Evolutionary conservation across 495 filamentous ascomycete species (phyloP).

Genomic region (Rhypophila decipiens): DNA sequence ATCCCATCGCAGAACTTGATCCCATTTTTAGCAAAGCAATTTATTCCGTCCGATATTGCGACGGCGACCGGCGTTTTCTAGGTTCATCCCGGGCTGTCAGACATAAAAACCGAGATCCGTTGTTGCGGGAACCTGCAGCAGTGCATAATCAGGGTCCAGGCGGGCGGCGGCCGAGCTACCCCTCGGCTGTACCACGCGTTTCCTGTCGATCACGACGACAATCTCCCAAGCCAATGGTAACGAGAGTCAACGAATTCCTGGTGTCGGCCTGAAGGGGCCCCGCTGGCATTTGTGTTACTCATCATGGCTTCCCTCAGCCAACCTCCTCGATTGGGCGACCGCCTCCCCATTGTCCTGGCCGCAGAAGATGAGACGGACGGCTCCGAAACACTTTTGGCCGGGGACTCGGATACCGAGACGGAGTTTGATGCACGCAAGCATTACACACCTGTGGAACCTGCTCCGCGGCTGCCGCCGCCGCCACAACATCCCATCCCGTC

Average conservation of each 20-base stretch:
- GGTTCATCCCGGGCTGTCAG: no score
- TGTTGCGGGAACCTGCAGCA: not conserved
- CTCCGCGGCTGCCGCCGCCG: slow-evolving; percentile 15
- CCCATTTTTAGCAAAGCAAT: no score
- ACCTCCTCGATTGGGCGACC: slow-evolving; percentile 12
- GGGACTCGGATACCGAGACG: slow-evolving; percentile 7
- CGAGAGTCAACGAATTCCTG: slow-evolving; percentile 1
- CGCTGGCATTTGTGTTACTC: not conserved
- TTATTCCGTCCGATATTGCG: no score
- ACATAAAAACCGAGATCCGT: no score
- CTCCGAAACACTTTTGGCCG: not conserved
- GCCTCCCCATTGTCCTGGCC: slow-evolving; percentile 19
- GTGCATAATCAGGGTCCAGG: slow-evolving; percentile 1
- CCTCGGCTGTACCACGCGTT: slow-evolving; percentile 15
- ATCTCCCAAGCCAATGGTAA: slow-evolving; percentile 17
- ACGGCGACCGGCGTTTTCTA: no score
- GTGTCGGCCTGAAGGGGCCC: not conserved
- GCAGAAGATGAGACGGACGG: slow-evolving; percentile 3
- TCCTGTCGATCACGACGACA: slow-evolving; percentile 24
- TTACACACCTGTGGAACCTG: slow-evolving; percentile 4
- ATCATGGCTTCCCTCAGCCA: slow-evolving; percentile 15
- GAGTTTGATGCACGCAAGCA: slow-evolving; percentile 9
- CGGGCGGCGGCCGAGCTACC: slow-evolving; percentile 6
- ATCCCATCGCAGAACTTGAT: no score
- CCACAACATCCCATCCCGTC: slow-evolving; percentile 59